Evolutionary conservation across 306 rosid genomes (phyloP).

Genomic region (Oxytropis ochrocephala): DNA sequence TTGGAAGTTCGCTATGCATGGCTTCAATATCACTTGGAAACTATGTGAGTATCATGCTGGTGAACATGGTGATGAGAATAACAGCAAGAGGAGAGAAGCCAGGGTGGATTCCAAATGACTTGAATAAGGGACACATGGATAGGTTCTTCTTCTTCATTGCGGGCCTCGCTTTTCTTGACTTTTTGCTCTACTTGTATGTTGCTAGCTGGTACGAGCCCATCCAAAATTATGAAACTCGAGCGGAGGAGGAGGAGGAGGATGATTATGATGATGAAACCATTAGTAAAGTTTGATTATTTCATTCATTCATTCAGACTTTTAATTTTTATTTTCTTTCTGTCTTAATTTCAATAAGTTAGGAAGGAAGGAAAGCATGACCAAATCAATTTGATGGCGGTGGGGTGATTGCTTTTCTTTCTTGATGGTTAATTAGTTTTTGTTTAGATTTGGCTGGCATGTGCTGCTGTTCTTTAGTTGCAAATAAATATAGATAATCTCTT

Average conservation of each 20-base stretch:
- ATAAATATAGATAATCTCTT: not conserved
- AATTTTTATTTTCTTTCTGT: not conserved
- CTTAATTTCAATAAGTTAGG: not conserved
- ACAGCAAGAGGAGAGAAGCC: slow-evolving; percentile 27
- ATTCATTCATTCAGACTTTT: not conserved
- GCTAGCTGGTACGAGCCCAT: slow-evolving; percentile 39
- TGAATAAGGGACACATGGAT: slow-evolving; percentile 45
- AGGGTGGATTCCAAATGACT: slow-evolving; percentile 51
- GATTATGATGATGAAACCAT: not conserved
- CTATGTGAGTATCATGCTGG: slow-evolving; percentile 45
- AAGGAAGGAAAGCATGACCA: slow-evolving; percentile 13
- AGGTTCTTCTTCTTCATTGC: slow-evolving; percentile 50
- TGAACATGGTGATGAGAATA: slow-evolving; percentile 33
- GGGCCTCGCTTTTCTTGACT: slow-evolving; percentile 34
- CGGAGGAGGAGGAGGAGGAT: too few species aligned
- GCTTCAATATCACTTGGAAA: slow-evolving; percentile 61
- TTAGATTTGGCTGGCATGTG: not conserved
- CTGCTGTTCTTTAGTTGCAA: not conserved
- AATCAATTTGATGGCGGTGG: not conserved
- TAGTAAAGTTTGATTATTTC: slow-evolving; percentile 11
- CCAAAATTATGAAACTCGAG: not conserved
- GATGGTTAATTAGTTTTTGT: not conserved
- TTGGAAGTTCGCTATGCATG: slow-evolving; percentile 61
- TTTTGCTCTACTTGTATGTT: slow-evolving; percentile 30
- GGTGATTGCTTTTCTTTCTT: slow-evolving; percentile 13